Evolutionary conservation across 2,329 filamentous ascomycete species (phyloP), one percentile per base, ranked within the genome.

Genomic region (Xylariaceae sp.): DNA sequence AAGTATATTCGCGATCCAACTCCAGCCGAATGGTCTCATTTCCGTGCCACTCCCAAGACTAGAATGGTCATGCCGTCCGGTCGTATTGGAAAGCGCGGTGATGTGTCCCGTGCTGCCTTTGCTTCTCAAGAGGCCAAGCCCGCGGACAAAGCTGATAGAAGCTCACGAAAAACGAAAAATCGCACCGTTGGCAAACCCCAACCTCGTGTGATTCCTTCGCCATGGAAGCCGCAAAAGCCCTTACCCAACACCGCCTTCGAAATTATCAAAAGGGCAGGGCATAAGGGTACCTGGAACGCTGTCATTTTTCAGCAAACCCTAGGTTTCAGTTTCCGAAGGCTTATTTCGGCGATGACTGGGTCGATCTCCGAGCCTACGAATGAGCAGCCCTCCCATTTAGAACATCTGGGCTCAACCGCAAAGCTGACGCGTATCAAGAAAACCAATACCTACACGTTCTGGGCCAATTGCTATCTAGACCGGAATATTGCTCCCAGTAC

Each of bases 1-100:
- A 83, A 82, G 63, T 86, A 80, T 58, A 72, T 80, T 51, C 76
- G 83, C 50, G 82, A 85, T 5, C 77, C 84, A 37, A 82, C 78
- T 10, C 66, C 78, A 1, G 78, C 80, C 18, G 83, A 86, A 63
- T 86, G 83, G 83, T 74, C 77, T 5, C 72, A 78, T 15, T 84
- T 82, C 59, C 73, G 83, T 18, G 77, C 80, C 2, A 82, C 80
- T 0, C 82, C 77, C 1, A 78, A 75, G 52, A 75, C 66, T 55
- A 66, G 63, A 52, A 68, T 70, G 56, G 71, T 63, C 34, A 63
- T 69, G 37, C 69, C 70, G 37, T 70, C 69, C 13, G 67, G 64
- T 15, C 70, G 69, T 23, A 58, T 69, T 44, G 69, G 68, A 54
- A 70, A 65, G 62, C 64, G 66, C 59, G 67, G 66, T 51, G 67